phyloP scores from a whole-genome alignment of 1,284 basidiomycete species.

The Microstroma glucosiphilum region DNA sequence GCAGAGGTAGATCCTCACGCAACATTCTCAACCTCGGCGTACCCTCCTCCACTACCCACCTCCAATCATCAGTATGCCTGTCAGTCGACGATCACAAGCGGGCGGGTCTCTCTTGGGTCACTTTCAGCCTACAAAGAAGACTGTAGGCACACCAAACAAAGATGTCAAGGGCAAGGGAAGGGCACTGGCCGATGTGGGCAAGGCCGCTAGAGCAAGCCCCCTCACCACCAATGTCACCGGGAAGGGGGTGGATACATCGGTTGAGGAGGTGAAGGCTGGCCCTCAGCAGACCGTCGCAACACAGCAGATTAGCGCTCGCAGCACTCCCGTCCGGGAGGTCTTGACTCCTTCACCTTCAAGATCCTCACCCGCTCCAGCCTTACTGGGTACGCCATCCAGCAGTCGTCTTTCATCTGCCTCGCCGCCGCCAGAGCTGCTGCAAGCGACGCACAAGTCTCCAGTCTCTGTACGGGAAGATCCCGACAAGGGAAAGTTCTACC shows the following conservation, averaged over 20 bases:
- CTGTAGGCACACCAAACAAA: not conserved
- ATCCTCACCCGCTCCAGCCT: not conserved
- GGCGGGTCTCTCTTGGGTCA: constrained; percentile 6
- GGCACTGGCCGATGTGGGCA: not conserved
- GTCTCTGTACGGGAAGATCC: constrained; percentile 32
- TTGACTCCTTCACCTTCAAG: not conserved
- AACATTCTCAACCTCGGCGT: too few relatives aligned
- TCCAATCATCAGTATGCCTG: not conserved
- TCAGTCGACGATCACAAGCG: constrained; percentile 2
- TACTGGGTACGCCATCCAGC: not conserved
- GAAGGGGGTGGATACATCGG: not conserved
- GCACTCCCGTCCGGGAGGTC: not conserved
- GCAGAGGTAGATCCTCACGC: too few relatives aligned
- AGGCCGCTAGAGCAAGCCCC: not conserved
- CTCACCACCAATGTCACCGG: not conserved
- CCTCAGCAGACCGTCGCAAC: not conserved
- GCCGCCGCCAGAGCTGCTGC: constrained; percentile 16
- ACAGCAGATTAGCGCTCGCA: not conserved
- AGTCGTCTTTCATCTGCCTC: not conserved
- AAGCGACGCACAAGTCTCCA: constrained; percentile 25
- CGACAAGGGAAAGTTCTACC: constrained; percentile 30
- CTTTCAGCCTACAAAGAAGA: constrained; percentile 4
- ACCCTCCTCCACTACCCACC: not conserved
- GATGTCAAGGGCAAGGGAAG: not conserved
- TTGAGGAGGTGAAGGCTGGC: not conserved